Percentiles rank a stretch among this genome's conserved stretches.
Conservation (phyloP, 441 rosid genomes). For the Arabidopsis lyrata region DNA sequence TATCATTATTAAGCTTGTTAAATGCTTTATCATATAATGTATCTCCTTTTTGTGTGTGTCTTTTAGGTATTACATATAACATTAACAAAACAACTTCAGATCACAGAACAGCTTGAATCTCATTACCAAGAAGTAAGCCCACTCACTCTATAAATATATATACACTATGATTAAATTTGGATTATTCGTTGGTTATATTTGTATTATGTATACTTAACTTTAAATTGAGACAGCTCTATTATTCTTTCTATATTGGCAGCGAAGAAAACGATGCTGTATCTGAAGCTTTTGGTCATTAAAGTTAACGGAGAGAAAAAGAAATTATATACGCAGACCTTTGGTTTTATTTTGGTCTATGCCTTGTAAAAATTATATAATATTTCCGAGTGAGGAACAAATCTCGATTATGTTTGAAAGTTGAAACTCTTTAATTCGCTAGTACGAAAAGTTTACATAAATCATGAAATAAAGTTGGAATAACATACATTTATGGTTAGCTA, state of each 20-base stretch:
- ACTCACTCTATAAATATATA: neutral
- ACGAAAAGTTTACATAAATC: neutral
- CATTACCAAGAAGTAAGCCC: conserved; percentile 39
- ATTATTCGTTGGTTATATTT: neutral
- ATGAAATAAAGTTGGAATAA: neutral
- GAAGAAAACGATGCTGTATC: conserved; percentile 35
- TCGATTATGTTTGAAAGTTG: neutral
- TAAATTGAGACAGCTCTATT: too few species aligned
- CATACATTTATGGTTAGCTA: too few species aligned
- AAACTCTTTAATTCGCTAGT: neutral
- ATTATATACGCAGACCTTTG: conserved; percentile 18
- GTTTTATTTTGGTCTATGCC: neutral
- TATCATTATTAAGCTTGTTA: neutral
- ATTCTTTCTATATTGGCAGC: conserved; percentile 28
- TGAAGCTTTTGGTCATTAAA: conserved; percentile 27
- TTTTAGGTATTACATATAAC: conserved; percentile 75
- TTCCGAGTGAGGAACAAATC: neutral
- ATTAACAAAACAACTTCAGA: conserved; percentile 77
- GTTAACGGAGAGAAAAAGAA: neutral
- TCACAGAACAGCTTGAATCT: conserved; percentile 62
- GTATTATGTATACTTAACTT: neutral
- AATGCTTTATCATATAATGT: neutral
- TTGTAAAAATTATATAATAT: neutral
- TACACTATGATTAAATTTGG: neutral
- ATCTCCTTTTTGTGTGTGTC: neutral